phyloP scores from a whole-genome alignment of 305 asterid species.

The Striga hermonthica region DNA sequence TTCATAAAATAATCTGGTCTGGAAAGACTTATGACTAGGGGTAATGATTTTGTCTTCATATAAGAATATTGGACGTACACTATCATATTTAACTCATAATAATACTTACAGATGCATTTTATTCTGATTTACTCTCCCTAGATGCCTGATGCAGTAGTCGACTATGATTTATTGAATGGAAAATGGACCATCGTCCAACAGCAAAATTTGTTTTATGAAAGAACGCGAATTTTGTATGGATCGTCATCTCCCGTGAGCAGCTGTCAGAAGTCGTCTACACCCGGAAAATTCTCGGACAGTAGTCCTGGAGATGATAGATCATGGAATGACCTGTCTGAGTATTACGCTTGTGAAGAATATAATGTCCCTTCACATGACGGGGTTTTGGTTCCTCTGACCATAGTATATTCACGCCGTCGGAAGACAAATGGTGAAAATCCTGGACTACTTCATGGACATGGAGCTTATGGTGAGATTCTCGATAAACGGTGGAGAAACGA shows the following conservation, averaged over 20 bases:
- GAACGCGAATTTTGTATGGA: slow-evolving; percentile 77
- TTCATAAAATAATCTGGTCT: too few species aligned
- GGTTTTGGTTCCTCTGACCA: slow-evolving; percentile 67
- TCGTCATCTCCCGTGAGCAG: slow-evolving; percentile 47
- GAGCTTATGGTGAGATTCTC: slow-evolving; percentile 81
- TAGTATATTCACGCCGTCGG: slow-evolving; percentile 69
- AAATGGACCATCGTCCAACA: slow-evolving; percentile 81
- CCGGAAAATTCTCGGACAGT: slow-evolving; percentile 33
- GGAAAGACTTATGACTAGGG: too few species aligned
- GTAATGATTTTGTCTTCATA: too few species aligned
- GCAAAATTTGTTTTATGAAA: slow-evolving; percentile 79
- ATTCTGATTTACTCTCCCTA: slow-evolving; percentile 32
- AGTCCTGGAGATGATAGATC: slow-evolving; percentile 37
- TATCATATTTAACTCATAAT: background rate
- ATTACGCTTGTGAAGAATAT: slow-evolving; percentile 80
- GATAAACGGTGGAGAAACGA: slow-evolving; percentile 91
- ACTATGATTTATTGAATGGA: slow-evolving; percentile 75
- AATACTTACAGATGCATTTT: background rate
- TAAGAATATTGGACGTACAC: background rate
- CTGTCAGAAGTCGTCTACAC: slow-evolving; percentile 34
- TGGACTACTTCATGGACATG: slow-evolving; percentile 94
- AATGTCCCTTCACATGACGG: slow-evolving; percentile 77
- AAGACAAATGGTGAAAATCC: slow-evolving; percentile 64
- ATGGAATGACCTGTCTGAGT: slow-evolving; percentile 90
- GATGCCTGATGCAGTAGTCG: slow-evolving; percentile 99